phyloP scores from a whole-genome alignment of 2,329 filamentous ascomycete species.

The Rutstroemia sp. region DNA sequence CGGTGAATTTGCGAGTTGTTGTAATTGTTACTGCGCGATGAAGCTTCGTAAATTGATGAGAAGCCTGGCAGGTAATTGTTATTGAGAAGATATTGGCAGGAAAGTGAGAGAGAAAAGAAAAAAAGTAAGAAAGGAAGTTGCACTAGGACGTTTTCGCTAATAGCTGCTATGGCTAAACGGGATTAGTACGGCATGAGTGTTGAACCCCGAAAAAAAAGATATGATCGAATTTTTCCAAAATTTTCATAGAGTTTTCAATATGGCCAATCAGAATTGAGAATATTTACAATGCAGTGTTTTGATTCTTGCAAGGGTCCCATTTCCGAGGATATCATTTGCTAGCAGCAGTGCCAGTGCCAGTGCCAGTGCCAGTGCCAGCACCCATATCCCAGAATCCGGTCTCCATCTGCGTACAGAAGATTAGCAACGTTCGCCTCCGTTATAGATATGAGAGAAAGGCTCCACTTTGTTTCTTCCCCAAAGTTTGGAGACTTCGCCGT shows the following conservation, averaged over 20 bases:
- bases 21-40: constrained; percentile 8
- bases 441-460: not conserved
- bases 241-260: too few species aligned
- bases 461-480: not conserved
- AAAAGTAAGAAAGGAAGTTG: constrained; percentile 1
- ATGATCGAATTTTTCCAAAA: not conserved
- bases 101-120: constrained; percentile 15
- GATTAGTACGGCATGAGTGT: not conserved
- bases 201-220: not conserved
- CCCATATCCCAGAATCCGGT: constrained; percentile 71
- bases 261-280: too few species aligned
- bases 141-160: not conserved
- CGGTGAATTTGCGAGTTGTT: constrained; percentile 9
- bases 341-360: too few species aligned
- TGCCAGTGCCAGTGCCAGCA: not conserved
- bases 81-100: constrained; percentile 12
- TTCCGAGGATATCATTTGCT: too few species aligned
- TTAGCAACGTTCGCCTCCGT: not conserved
- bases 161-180: too few species aligned
- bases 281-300: too few species aligned
- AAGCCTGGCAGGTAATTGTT: constrained; percentile 14
- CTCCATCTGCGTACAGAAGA: constrained; percentile 50
- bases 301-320: too few species aligned
- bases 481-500: not conserved
- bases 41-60: constrained; percentile 18